Percentiles rank a stretch among this genome's conserved stretches.
phyloP scores from a whole-genome alignment of 106 monocot species.

The Vanilla planifolia region DNA sequence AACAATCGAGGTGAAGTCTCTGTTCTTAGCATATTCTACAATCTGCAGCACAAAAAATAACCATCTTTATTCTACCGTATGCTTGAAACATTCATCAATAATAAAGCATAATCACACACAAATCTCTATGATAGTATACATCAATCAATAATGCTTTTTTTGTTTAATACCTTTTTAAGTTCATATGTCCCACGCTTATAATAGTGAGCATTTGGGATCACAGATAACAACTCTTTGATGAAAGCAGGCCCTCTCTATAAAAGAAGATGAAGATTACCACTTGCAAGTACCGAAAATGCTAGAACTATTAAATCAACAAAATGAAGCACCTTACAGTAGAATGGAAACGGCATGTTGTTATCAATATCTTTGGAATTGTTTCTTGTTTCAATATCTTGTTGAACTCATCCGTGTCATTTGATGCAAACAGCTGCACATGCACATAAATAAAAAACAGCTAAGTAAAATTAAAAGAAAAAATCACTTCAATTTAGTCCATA shows the following conservation, averaged over 20 bases:
- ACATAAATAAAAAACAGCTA: not conserved
- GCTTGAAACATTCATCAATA: not conserved
- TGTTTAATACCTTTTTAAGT: slow-evolving; percentile 63
- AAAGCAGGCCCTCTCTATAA: slow-evolving; percentile 88
- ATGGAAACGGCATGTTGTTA: slow-evolving; percentile 89
- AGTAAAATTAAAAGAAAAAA: not conserved
- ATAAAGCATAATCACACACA: too few relatives aligned
- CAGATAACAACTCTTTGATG: slow-evolving; percentile 64
- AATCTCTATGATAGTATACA: too few relatives aligned
- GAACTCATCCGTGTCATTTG: slow-evolving; percentile 94
- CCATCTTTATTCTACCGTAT: not conserved
- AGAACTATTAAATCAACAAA: not conserved
- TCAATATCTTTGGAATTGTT: slow-evolving; percentile 65
- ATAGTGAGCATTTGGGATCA: slow-evolving; percentile 88
- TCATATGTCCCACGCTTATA: slow-evolving; percentile 91
- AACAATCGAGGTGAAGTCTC: slow-evolving; percentile 77
- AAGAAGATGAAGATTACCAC: not conserved
- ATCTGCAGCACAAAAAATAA: slow-evolving; percentile 39
- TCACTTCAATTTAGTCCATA: too few relatives aligned
- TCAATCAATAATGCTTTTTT: not conserved
- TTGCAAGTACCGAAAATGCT: not conserved
- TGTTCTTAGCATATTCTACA: slow-evolving; percentile 78
- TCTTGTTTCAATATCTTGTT: slow-evolving; percentile 52
- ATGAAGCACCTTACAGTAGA: slow-evolving; percentile 47
- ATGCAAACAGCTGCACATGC: slow-evolving; percentile 68